Base-by-base conservation (phyloP, 306 rosid genomes). In the Malus fusca region DNA sequence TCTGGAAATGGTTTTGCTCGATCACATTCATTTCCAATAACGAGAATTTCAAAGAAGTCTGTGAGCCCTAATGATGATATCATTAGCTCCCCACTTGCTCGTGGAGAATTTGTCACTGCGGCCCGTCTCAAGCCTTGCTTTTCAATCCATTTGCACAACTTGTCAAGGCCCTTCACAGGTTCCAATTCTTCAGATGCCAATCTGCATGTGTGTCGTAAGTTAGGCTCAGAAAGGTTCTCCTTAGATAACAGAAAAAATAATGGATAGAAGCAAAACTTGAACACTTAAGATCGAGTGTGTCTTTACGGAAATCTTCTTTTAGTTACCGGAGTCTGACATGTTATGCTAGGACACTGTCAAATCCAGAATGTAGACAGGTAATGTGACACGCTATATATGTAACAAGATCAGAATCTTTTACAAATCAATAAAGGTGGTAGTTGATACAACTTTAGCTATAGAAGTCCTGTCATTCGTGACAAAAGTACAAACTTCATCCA, bases 1-100 rank as follows among this genome's bases (percentile, higher is more conserved):
- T 85, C 88, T 12, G 85, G 88, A 44, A 75, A 78, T 17, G 88
- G 85, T 66, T 85, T 85, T 33, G 80, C 71, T 40, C 81, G 73
- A 6, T 81, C 79, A 46, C 88, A 85, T 72, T 85, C 88, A 4
- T 40, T 30, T 31, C 85, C 88, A 23, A 85, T 64, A 42, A 81
- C 76, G 44, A 85, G 69, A 18, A 52, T 51, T 31, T 79, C 55
- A 68, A 85, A 85, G 80, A 79, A 85, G 42, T 76, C 68, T 2
- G 82, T 19, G 19, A 85, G 88, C 21, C 80, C 75, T 46, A 85
- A 17, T 15, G n/a, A 72, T 46, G 86, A 77, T 15, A 85, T 66
- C 22, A 85, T 64, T 43, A 82, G 80, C 74, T 82, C 86, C 3
- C 62, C 88, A 43, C 80, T 85, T 22, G 76, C 59, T 52, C 86